Percentiles rank a stretch among this genome's conserved stretches.
Evolutionary conservation across 805 yeast genomes (phyloP).

Genomic region (Myxozyma neotropica): DNA sequence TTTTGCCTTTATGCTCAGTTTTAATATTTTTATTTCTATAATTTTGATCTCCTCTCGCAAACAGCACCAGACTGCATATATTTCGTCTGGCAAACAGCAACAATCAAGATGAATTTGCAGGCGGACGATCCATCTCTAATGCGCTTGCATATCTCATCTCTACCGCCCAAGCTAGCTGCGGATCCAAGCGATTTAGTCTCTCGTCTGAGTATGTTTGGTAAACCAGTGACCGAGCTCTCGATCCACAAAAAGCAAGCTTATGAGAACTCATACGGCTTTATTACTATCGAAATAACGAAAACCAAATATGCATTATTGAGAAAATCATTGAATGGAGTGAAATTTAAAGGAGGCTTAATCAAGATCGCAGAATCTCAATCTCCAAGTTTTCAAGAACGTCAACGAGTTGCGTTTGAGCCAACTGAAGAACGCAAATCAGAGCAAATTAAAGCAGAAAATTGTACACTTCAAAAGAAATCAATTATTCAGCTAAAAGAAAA

Average conservation of each 20-base stretch:
- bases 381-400: conserved; percentile 49
- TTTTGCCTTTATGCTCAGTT: neutral
- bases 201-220: conserved; percentile 68
- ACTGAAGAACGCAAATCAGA: neutral
- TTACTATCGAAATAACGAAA: conserved; percentile 58
- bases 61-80: neutral
- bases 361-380: conserved; percentile 61
- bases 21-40: neutral
- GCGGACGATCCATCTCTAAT: conserved; percentile 6
- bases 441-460: neutral
- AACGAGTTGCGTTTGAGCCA: neutral
- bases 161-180: conserved; percentile 57
- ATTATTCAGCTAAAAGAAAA: neutral
- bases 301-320: conserved; percentile 54
- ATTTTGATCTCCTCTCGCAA: neutral
- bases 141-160: conserved; percentile 65
- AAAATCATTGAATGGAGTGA: conserved; percentile 65
- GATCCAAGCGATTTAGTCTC: conserved; percentile 51
- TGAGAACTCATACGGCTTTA: conserved; percentile 64
- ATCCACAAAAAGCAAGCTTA: conserved; percentile 57
- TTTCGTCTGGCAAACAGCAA: too few relatives aligned
- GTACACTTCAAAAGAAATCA: neutral
- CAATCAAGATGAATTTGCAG: neutral
- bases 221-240: conserved; percentile 51
- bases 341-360: conserved; percentile 72